Evolutionary conservation across 768 basidiomycete species (phyloP).

Genomic region (Tubosaeta brunneosetosa): DNA sequence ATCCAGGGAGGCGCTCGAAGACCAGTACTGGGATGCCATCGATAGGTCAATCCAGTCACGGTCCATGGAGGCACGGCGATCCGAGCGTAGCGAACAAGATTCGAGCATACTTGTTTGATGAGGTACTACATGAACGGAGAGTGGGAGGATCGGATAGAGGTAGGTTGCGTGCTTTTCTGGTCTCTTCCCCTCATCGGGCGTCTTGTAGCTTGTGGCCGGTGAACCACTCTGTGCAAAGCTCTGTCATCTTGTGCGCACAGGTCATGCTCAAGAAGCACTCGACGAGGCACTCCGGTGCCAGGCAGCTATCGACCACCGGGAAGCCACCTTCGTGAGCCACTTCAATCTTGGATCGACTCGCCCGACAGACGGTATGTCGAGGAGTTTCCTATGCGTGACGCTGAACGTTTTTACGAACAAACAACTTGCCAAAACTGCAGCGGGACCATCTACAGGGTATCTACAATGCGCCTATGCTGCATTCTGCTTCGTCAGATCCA

Average conservation of each 20-base stretch:
- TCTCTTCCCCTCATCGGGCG: not conserved
- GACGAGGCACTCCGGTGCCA: conserved; percentile 69
- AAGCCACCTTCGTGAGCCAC: conserved; percentile 76
- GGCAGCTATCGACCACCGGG: conserved; percentile 67
- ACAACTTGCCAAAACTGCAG: conserved; percentile 64
- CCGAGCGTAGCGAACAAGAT: conserved; percentile 88
- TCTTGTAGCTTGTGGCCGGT: conserved; percentile 67
- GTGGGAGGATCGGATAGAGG: conserved; percentile 89
- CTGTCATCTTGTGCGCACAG: conserved; percentile 89
- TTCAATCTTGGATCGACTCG: conserved; percentile 81
- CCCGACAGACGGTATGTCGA: conserved; percentile 65
- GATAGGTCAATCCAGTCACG: conserved; percentile 78
- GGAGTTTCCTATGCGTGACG: not conserved
- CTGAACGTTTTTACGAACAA: conserved; percentile 1
- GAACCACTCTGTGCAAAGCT: conserved; percentile 91
- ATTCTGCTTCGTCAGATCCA: conserved; percentile 82
- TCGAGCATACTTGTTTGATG: conserved; percentile 79
- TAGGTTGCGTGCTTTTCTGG: conserved; percentile 29
- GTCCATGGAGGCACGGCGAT: conserved; percentile 84
- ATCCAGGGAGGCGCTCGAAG: conserved; percentile 76
- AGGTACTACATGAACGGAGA: conserved; percentile 73
- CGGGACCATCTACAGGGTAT: conserved; percentile 76
- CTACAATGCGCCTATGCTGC: conserved; percentile 86
- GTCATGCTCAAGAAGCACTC: conserved; percentile 76
- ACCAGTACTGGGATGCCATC: conserved; percentile 82